phyloP scores from a whole-genome alignment of 192 early-diverging fungal genomes.

The Allomyces javanicus region DNA sequence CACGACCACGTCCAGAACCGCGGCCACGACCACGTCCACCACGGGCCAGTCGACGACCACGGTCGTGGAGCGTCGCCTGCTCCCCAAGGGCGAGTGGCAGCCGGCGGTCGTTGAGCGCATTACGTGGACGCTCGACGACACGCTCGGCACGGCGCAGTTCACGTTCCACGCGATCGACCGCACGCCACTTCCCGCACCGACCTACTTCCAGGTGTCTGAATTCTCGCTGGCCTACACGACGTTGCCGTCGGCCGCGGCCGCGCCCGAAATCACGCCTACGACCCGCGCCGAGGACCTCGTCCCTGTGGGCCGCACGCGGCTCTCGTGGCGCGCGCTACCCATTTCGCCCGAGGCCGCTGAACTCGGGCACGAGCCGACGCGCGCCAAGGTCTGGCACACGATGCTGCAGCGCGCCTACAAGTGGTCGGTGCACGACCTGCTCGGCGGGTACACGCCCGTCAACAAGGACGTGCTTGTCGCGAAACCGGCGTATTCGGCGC shows the following conservation, averaged over 20 bases:
- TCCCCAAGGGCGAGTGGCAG: too few relatives aligned
- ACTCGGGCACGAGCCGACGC: not conserved
- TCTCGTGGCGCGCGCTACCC: too few relatives aligned
- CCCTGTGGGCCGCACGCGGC: too few relatives aligned
- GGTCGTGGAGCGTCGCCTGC: too few relatives aligned
- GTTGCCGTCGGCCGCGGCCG: not conserved
- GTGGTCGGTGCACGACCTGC: not conserved
- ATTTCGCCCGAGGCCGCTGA: not conserved
- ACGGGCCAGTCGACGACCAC: too few relatives aligned
- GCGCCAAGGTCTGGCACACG: too few relatives aligned
- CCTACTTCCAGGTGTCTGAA: not conserved
- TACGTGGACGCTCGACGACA: too few relatives aligned
- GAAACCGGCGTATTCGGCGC: constrained; percentile 42
- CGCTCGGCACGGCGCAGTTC: too few relatives aligned
- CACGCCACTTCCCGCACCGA: too few relatives aligned
- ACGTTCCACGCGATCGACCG: too few relatives aligned
- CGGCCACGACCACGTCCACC: not conserved
- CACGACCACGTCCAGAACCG: not conserved
- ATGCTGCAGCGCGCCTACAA: not conserved
- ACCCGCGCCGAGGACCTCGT: not conserved
- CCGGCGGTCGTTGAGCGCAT: too few relatives aligned
- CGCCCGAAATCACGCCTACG: not conserved
- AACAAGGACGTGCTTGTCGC: constrained; percentile 47
- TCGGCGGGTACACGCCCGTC: constrained; percentile 21
- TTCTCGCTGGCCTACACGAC: not conserved